Evolutionary conservation across 495 filamentous ascomycete species (phyloP), one percentile per base, ranked within the genome.

Genomic region (Trichocladium uniseriatum): DNA sequence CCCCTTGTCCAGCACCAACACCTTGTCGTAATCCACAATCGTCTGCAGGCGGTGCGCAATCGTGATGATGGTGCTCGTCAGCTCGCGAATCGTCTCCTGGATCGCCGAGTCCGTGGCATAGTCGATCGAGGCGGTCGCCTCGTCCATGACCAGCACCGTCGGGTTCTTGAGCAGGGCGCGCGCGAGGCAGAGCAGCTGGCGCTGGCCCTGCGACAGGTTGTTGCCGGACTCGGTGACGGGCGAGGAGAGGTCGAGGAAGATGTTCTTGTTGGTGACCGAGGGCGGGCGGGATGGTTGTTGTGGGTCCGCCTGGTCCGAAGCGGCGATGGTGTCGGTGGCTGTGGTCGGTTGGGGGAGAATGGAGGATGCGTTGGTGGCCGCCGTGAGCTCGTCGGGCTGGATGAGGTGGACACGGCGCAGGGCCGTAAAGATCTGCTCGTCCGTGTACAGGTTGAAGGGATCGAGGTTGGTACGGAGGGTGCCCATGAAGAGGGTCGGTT

Each of bases 31-130:
- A 60, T 97, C 94, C 40, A 89, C 87, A 57, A 99, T 95, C 0
- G 91, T 97, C 55, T 95, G 88, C 48, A 99, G 74, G 11, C 94
- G 82, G 66, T 99, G 94, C n/a, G 94, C 94, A 57, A 99, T 97
- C 0, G 94, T 97, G 60, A 94, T 89, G 63, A 94, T 94, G 10
- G 94, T 99, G 68, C 83, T 89, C 36, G 83, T 82, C 34, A 97
- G 73, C 62, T 95, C 87, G 32, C 87, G 83, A 49, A 99, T 85
- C 0, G 94, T 96, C 48, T 86, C 86, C 65, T 99, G 94, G 61
- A 99, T 97, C 67, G 95, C 95, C 51, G 80, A 71, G 59, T 99
- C 94, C 14, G 92, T 99, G 29, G 81, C 82, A 67, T 97, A 97
- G 73, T 99, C 94, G 62, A 99, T 97, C 1, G 88, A 94, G 0